Base-by-base conservation (phyloP, 2,329 filamentous ascomycete genomes). In the Paraphoma sp. region DNA sequence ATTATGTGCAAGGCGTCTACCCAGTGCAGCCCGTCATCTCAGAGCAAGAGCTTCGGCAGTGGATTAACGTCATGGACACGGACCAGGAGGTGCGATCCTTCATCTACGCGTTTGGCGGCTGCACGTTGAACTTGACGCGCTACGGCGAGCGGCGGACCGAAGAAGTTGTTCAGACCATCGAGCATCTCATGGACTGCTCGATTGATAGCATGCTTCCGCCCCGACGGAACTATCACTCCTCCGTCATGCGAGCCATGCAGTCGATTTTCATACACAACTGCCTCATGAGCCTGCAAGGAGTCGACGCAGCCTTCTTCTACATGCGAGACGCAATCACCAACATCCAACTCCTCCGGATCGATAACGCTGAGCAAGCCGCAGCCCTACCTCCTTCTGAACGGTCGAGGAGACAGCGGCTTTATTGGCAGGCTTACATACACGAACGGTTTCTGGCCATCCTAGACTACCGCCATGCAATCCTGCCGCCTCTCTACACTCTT, bases 341-440 rank as follows among this genome's bases (percentile, higher is more conserved):
- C 6, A 68, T 75, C 23, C 71, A 75, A 43, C 53, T 74, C 1
- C 49, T 75, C 8, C 76, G 79, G 10, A 75, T 82, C 16, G 77
- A 81, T 54, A 76, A 79, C 41, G 68, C 74, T n/a, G 70, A 77
- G 4, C 59, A 67, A 6, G 71, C 77, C 55, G 59, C 59, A 5
- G 61, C 58, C 0, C 57, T 82, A 1, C 58, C 69, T 5, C 64
- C 66, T 3, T 62, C 76, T 2, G 79, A 82, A 50, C 69, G 77
- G 23, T 76, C 79, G 23, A 72, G 76, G 47, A 68, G 80, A 47
- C 82, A 84, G 58, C 76, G 84, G 3, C 68, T 84, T 1, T 85
- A 86, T 66, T 86, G 84, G 83, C 79, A 84, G 59, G 79, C 79
- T 11, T 86, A 82, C 61, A 83, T 86, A 31, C 83, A 86, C 56